Base-by-base conservation (phyloP, 2,329 filamentous ascomycete species). In the Chrysoporthe cubensis region DNA sequence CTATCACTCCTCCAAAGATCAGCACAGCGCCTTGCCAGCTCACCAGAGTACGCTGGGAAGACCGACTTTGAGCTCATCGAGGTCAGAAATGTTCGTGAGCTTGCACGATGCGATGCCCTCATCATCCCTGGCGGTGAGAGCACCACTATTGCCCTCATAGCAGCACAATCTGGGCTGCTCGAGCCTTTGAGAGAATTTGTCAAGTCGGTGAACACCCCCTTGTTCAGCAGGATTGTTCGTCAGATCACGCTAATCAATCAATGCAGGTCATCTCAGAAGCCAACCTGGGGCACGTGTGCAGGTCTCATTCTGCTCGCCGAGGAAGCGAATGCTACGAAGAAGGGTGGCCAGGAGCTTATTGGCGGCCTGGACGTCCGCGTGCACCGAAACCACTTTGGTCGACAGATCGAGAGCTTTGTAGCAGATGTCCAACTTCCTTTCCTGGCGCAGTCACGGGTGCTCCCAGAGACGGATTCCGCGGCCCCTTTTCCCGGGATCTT, bases 211-310 rank as follows among this genome's bases (percentile, higher is more conserved):
- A 42, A 14, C 6, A 11, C 42, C 48, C 18, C 40, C 37, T 37
- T 46, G 43, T 18, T 34, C 26, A 54, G n/a, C 5, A 50, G 44
- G 21, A 50, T 42, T n/a, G 42, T n/a, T 40, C 18, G 59, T 40
- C 43, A 14, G 18, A 42, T 61, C 26, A 61, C 48, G 62, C 67
- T 58, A 65, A 69, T 69, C 72, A 48, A 62, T 32, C 52, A n/a
- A 26, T 43, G 52, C 71, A 95, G 92, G 75, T 82, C 92, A 52
- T 82, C 88, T 64, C 88, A 91, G 72, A 94, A 91, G 73, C 94
- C 94, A 13, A 92, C 91, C 34, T 99, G 95, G 95, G 96, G 96
- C 66, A 98, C 96, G 26, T 99, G 96, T 78, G 96, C 96, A 14
- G 96, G 96, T 11, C 86, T 98, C 67, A 97, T 99, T 73, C 83